A percentile compares a stretch with the other conserved stretches of the same genome.
Conservation (phyloP, 495 filamentous ascomycete genomes). For the Penicillium egyptiacum region DNA sequence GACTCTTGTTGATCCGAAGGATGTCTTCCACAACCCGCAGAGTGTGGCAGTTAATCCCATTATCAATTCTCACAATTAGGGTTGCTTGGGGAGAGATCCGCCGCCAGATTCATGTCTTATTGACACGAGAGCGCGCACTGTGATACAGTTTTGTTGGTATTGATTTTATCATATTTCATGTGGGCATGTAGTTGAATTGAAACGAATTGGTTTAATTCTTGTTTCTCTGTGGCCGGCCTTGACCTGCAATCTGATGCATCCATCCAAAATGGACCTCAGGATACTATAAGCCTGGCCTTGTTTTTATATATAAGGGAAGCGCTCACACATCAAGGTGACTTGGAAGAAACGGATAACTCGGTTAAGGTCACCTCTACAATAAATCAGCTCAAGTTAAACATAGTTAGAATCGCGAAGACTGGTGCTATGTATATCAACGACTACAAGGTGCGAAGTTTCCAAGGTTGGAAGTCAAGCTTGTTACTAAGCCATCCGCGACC, state of each 20-base stretch:
- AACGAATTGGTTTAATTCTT: background rate
- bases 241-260: too few relatives aligned
- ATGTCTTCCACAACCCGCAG: constrained; percentile 65
- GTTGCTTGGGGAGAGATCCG: background rate
- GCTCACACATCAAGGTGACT: too few relatives aligned
- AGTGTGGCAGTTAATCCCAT: constrained; percentile 34
- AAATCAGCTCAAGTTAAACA: too few relatives aligned
- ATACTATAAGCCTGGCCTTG: too few relatives aligned
- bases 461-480: background rate
- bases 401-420: too few relatives aligned
- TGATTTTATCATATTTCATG: background rate
- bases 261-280: too few relatives aligned
- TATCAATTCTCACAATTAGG: background rate
- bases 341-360: too few relatives aligned
- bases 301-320: too few relatives aligned
- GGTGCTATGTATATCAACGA: too few relatives aligned
- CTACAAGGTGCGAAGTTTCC: too few relatives aligned
- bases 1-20: constrained; percentile 51
- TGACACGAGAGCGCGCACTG: background rate
- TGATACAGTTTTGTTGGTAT: background rate
- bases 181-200: background rate
- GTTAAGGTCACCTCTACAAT: too few relatives aligned
- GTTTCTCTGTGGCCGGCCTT: too few relatives aligned
- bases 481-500: background rate
- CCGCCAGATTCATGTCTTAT: background rate